phyloP scores from a whole-genome alignment of 2,329 filamentous ascomycete genomes.

The Alternaria solani region DNA sequence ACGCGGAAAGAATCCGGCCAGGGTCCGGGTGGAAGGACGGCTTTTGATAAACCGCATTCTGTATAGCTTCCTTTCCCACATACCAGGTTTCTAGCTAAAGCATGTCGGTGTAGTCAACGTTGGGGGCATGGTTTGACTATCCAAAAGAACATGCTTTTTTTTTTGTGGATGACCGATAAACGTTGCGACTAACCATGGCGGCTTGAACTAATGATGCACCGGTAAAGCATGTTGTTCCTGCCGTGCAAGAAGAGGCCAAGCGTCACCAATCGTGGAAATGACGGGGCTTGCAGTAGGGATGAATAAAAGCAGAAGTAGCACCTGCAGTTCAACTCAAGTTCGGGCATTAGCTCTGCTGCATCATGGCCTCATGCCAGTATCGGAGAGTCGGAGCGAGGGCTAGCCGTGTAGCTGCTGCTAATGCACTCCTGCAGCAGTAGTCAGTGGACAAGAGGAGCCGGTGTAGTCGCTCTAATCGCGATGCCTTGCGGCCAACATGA shows the following conservation, averaged over 20 bases:
- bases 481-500: slow-evolving; percentile 3
- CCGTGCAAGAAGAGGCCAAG: slow-evolving; percentile 18
- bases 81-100: neutral
- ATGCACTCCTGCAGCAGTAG: slow-evolving; percentile 1
- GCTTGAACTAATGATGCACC: neutral
- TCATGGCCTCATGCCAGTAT: slow-evolving; percentile 5
- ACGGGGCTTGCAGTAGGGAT: slow-evolving; percentile 29
- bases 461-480: slow-evolving; percentile 1
- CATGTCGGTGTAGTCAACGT: neutral
- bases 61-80: neutral
- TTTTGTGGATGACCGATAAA: neutral
- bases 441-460: slow-evolving; percentile 24
- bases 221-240: slow-evolving; percentile 9
- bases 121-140: slow-evolving; percentile 8
- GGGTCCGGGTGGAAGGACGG: neutral
- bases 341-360: slow-evolving; percentile 10
- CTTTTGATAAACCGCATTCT: slow-evolving; percentile 9
- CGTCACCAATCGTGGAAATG: slow-evolving; percentile 6
- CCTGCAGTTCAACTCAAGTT: neutral
- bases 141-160: neutral
- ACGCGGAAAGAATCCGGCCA: slow-evolving; percentile 12
- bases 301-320: slow-evolving; percentile 14
- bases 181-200: neutral
- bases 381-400: slow-evolving; percentile 12
- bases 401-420: slow-evolving; percentile 7